Base-by-base conservation (phyloP, 2,329 filamentous ascomycete genomes). In the Fusarium azukiicola region DNA sequence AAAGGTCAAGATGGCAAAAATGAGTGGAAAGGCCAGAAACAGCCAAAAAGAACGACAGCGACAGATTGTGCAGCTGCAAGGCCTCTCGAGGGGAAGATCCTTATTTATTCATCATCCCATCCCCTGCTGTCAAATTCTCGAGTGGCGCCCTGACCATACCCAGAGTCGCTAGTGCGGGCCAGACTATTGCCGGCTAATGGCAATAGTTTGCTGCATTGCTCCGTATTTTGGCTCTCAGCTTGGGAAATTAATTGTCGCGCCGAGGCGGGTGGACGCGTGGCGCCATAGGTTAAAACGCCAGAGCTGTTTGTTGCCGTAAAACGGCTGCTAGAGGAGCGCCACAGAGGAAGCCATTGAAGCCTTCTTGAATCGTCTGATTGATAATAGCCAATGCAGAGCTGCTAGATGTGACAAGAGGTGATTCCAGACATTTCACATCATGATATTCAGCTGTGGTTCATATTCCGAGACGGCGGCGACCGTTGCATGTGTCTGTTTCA, bases 231-330 rank as follows among this genome's bases (percentile, higher is more conserved):
- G 54, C 27, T 32, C 27, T 12, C 38, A 32, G 8, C n/a, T 40
- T 23, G 9, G 54, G 21, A 61, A 61, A 40, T 61, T 61, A 61
- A 40, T 61, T 23, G 23, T 61, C 36, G 36, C 36, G 36, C 54
- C 54, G 40, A 36, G 38, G 21, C 54, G 54, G 54, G 54, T n/a
- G 36, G 54, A 13, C 54, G 54, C 54, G 36, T 61, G 54, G 54
- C 36, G 36, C 40, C 32, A 17, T 36, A 58, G 6, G 21, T 58
- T 58, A 58, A 58, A 58, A 40, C 36, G 21, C 36, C 36, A 5
- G 27, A 61, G 40, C 54, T 40, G 54, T 40, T 36, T 23, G 54
- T 36, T 14, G 21, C 11, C 3, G 36, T 61, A 9, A 40, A 61
- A 61, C 54, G 36, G 21, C 21, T 40, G 36, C 4, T 23, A 17